Evolutionary conservation across 331 rosid genomes (phyloP), one percentile per base, ranked within the genome.

Genomic region (Cucumis variabilis): DNA sequence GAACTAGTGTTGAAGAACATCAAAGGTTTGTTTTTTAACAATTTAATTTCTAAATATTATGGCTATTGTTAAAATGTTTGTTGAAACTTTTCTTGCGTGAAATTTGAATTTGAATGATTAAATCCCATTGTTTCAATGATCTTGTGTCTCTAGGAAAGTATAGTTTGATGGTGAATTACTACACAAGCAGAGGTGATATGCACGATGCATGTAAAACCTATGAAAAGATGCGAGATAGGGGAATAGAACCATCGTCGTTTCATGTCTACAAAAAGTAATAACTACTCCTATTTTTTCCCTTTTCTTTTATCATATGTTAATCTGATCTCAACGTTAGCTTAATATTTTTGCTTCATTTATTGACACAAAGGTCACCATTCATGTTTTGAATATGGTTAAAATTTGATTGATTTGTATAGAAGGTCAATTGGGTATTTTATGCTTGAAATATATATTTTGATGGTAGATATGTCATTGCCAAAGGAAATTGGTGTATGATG

Each of bases 221-320:
- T 91, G 99, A 95, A 92, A 92, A 96, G 89, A 97, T 97, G 99
- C 94, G 98, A 21, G 99, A 95, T 5, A 94, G 98, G 90, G 98
- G 98, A 89, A 97, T 95, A 63, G 99, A 97, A 90, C 98, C 99
- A 63, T 89, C 94, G n/a, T n/a, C n/a, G 23, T 92, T 98, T 11
- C 98, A 97, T n/a, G n/a, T n/a, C n/a, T n/a, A n/a, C n/a, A n/a
- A n/a, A n/a, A n/a, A n/a, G n/a, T n/a, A n/a, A n/a, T 89, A 98
- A 95, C 88, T 97, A 93, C 88, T 76, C 53, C 15, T 88, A 55
- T 24, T 89, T 48, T 46, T 55, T 3, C 62, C 62, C 6, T 11
- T 75, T 72, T 51, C 73, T 73, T 23, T 62, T 23, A 24, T 62
- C n/a, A 23, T 83, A 48, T 33, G 74, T 70, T 87, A 53, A 70